phyloP scores from a whole-genome alignment of 139 green algal species.

The Coelastrella sp. region DNA sequence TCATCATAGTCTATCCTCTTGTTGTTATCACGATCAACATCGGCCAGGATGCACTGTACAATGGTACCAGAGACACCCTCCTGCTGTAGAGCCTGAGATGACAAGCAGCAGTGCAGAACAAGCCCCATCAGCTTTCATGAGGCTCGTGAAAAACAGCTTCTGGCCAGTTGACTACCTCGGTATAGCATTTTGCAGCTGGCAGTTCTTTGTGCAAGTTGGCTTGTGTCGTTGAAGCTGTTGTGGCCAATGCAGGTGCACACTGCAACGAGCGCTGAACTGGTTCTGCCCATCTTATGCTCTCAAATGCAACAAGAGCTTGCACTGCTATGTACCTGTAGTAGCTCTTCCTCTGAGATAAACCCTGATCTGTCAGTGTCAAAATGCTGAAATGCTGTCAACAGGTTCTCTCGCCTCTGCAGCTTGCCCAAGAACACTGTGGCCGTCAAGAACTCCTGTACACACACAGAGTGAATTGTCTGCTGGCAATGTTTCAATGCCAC shows the following conservation, averaged over 20 bases:
- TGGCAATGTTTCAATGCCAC: too few relatives aligned
- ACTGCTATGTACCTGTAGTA: conserved; percentile 56
- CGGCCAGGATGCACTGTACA: conserved; percentile 41
- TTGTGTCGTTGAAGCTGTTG: not conserved
- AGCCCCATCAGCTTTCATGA: not conserved
- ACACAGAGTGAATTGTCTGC: not conserved
- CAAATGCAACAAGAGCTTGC: not conserved
- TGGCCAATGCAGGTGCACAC: not conserved
- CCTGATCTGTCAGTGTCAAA: conserved; percentile 80
- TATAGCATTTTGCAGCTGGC: not conserved
- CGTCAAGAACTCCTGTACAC: conserved; percentile 76
- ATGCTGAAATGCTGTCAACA: conserved; percentile 72
- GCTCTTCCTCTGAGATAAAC: conserved; percentile 73
- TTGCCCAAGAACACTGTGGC: conserved; percentile 81
- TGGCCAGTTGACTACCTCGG: not conserved
- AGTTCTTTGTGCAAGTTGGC: not conserved
- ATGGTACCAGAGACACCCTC: conserved; percentile 20
- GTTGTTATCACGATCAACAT: conserved; percentile 59
- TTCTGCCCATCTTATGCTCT: not conserved
- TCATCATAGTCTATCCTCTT: conserved; percentile 58
- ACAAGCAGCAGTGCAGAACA: not conserved
- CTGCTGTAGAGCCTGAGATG: conserved; percentile 18
- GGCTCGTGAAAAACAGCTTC: too few relatives aligned
- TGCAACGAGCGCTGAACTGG: not conserved
- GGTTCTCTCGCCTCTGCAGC: conserved; percentile 75